Evolutionary conservation across 495 filamentous ascomycete species (phyloP).

Genomic region (Aspergillus nanangensis): DNA sequence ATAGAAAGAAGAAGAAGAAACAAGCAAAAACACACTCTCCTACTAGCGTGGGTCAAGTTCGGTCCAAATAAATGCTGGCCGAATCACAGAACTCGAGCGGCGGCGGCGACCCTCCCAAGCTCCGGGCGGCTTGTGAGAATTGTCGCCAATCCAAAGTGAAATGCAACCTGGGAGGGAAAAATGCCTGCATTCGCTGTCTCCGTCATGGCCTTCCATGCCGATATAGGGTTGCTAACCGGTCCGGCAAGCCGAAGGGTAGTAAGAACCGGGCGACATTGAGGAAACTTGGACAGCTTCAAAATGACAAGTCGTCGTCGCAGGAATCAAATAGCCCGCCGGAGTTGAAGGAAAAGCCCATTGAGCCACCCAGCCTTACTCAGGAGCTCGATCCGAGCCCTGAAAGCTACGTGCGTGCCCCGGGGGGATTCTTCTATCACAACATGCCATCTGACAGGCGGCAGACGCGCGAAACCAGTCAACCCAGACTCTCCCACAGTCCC

Average conservation of each 20-base stretch:
- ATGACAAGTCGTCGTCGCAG: constrained; percentile 21
- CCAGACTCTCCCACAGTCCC: constrained; percentile 14
- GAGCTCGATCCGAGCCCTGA: too few relatives aligned
- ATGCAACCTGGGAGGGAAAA: constrained; percentile 39
- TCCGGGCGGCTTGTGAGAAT: constrained; percentile 43
- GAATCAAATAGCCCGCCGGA: background rate
- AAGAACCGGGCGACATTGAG: constrained; percentile 42
- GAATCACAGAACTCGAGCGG: constrained; percentile 23
- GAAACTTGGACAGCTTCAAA: constrained; percentile 38
- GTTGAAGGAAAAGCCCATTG: constrained; percentile 1
- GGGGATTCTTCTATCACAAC: too few relatives aligned
- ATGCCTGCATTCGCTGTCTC: constrained; percentile 38
- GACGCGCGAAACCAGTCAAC: constrained; percentile 6
- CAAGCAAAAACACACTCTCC: too few relatives aligned
- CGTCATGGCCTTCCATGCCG: constrained; percentile 42
- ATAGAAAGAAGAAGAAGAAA: too few relatives aligned
- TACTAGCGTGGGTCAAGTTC: too few relatives aligned
- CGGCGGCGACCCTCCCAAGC: constrained; percentile 30
- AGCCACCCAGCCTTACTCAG: too few relatives aligned
- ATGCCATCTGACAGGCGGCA: background rate
- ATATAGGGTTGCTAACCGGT: constrained; percentile 43
- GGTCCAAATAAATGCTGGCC: constrained; percentile 26
- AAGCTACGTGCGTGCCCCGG: too few relatives aligned
- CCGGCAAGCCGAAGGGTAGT: constrained; percentile 45
- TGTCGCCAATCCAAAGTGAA: constrained; percentile 47